Percentiles rank a stretch among this genome's conserved stretches.
Evolutionary conservation across 768 basidiomycete species (phyloP).

Genomic region (Tubosaeta sp.): DNA sequence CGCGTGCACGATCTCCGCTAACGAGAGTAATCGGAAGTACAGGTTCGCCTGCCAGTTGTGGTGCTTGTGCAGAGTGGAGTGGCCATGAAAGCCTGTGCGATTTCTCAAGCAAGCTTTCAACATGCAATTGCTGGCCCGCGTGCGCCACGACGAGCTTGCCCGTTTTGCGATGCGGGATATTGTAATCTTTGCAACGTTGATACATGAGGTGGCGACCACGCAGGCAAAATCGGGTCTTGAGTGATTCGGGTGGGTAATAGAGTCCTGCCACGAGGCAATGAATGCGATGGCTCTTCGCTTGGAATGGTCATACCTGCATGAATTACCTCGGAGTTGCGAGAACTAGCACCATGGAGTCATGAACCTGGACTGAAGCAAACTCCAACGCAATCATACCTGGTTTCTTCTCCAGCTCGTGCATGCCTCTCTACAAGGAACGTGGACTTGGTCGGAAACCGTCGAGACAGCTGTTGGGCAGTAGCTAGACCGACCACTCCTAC

Average conservation of each 20-base stretch:
- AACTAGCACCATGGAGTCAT: conserved; percentile 41
- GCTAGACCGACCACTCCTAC: conserved; percentile 85
- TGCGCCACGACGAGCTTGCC: conserved; percentile 91
- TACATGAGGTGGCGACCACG: conserved; percentile 86
- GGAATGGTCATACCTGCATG: conserved; percentile 60
- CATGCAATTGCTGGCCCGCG: conserved; percentile 60
- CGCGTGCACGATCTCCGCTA: conserved; percentile 58
- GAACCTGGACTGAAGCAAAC: neutral
- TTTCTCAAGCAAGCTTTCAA: conserved; percentile 64
- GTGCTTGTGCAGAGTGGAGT: conserved; percentile 29
- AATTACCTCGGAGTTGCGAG: conserved; percentile 92
- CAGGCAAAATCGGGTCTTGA: conserved; percentile 84
- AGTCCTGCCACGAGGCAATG: conserved; percentile 46
- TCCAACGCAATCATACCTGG: conserved; percentile 45
- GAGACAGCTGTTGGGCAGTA: conserved; percentile 69
- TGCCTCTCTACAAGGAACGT: conserved; percentile 84
- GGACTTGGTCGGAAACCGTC: conserved; percentile 59
- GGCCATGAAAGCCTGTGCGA: conserved; percentile 53
- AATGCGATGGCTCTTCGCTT: neutral
- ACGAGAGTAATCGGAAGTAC: conserved; percentile 67
- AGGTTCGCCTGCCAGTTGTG: conserved; percentile 21
- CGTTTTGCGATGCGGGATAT: conserved; percentile 65
- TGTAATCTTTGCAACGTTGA: conserved; percentile 56
- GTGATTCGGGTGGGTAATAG: conserved; percentile 77
- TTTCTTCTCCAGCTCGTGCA: conserved; percentile 75